These are phyloP conservation scores for Fomitiporia mediterranea DNA, from an alignment of 1,284 basidiomycete species.

Conservation along the genomic window DNA sequence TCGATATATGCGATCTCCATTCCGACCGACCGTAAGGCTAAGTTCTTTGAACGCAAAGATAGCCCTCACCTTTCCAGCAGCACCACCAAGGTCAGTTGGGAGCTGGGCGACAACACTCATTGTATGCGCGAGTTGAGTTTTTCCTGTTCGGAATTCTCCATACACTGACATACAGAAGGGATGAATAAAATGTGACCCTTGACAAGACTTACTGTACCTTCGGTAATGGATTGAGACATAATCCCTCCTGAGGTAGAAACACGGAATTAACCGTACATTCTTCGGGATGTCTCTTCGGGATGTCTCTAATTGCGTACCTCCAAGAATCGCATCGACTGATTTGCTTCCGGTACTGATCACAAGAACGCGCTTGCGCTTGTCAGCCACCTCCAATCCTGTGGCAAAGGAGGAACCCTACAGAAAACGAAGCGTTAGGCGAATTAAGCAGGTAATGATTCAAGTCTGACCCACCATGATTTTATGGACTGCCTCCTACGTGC, in stretches of 20 bases:
- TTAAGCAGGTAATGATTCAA: slow-evolving; percentile 15
- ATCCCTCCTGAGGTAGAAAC: slow-evolving; percentile 60
- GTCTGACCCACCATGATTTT: slow-evolving; percentile 63
- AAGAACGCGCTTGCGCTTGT: slow-evolving; percentile 76
- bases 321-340: slow-evolving; percentile 81
- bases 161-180: slow-evolving; percentile 46
- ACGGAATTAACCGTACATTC: neutral
- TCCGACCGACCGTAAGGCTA: slow-evolving; percentile 12
- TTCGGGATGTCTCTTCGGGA: too few species aligned
- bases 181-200: neutral
- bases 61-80: slow-evolving; percentile 68
- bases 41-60: slow-evolving; percentile 6
- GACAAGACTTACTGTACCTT: slow-evolving; percentile 47
- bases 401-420: slow-evolving; percentile 82
- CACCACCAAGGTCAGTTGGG: slow-evolving; percentile 85
- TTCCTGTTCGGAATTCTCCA: slow-evolving; percentile 79
- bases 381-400: slow-evolving; percentile 84
- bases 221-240: slow-evolving; percentile 87
- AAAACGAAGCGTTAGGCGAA: neutral
- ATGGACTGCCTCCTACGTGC: slow-evolving; percentile 73
- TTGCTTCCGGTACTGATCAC: slow-evolving; percentile 88
- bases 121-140: slow-evolving; percentile 91
- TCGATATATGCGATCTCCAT: slow-evolving; percentile 85
- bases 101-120: slow-evolving; percentile 87
- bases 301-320: too few species aligned